Conservation (phyloP, 1,284 basidiomycete genomes). For the Macrocystidia cucumis region DNA sequence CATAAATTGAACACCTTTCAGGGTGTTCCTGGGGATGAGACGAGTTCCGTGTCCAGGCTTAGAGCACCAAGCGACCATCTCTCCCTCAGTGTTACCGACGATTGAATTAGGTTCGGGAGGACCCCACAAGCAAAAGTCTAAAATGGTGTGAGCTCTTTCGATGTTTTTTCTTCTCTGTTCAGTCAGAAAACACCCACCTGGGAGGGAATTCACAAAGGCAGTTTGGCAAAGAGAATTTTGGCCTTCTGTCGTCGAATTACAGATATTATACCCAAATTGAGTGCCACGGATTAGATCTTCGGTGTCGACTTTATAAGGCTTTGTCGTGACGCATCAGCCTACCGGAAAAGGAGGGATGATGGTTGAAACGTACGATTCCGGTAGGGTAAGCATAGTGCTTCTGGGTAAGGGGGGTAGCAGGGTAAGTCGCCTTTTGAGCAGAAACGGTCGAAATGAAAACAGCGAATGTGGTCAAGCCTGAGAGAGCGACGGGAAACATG, state of each 20-base stretch:
- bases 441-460: constrained; percentile 9
- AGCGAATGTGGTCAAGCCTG: constrained; percentile 9
- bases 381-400: constrained; percentile 44
- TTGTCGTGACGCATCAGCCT: too few relatives aligned
- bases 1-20: constrained; percentile 50
- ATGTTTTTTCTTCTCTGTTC: too few relatives aligned
- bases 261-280: constrained; percentile 60
- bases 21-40: constrained; percentile 43
- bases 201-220: constrained; percentile 40
- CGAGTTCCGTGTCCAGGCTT: constrained; percentile 38
- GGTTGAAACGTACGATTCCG: constrained; percentile 32
- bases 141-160: constrained; percentile 3
- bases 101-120: constrained; percentile 31
- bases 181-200: constrained; percentile 30
- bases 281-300: constrained; percentile 43
- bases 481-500: constrained; percentile 19
- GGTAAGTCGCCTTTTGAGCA: constrained; percentile 25
- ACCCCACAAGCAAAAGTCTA: constrained; percentile 53
- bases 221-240: constrained; percentile 61
- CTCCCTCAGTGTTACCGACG: constrained; percentile 57
- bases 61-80: constrained; percentile 57
- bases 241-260: constrained; percentile 63
- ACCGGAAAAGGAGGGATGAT: constrained; percentile 1
- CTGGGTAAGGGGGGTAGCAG: constrained; percentile 41
- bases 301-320: constrained; percentile 54